Evolutionary conservation across 2,329 filamentous ascomycete species (phyloP).

Genomic region (Alternaria sp.): DNA sequence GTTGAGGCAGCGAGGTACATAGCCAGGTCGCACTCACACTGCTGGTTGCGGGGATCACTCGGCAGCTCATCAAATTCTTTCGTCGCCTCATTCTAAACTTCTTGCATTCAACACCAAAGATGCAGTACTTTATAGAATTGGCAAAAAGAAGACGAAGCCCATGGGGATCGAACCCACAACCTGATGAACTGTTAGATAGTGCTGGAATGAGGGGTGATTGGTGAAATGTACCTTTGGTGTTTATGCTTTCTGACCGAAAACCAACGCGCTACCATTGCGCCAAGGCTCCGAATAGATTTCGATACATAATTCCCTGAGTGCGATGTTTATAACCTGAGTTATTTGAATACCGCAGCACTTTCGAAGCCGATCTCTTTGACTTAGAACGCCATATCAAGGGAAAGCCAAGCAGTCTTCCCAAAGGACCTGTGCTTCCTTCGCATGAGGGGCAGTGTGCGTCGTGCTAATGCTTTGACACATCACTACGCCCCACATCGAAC

Average conservation of each 20-base stretch:
- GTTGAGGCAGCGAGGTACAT: not conserved
- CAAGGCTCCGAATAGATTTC: constrained; percentile 20
- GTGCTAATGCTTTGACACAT: not conserved
- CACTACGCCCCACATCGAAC: not conserved
- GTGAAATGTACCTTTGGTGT: constrained; percentile 29
- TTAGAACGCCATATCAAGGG: accelerated
- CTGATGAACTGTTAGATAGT: constrained; percentile 17
- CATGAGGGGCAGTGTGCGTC: not conserved
- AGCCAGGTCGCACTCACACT: not conserved
- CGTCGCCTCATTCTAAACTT: not conserved
- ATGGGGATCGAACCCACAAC: constrained; percentile 20
- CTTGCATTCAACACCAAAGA: too few species aligned
- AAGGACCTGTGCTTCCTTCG: not conserved
- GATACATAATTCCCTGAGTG: not conserved
- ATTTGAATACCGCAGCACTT: accelerated
- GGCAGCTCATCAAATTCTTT: not conserved
- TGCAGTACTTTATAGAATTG: not conserved
- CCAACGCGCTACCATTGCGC: constrained; percentile 40
- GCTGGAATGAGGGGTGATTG: not conserved
- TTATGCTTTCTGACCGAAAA: constrained; percentile 25
- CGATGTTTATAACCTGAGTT: not conserved
- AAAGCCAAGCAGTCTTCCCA: not conserved
- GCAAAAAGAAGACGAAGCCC: constrained; percentile 17
- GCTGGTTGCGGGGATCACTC: not conserved
- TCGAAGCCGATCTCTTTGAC: not conserved